Percentiles rank a stretch among this genome's conserved stretches.
phyloP scores from a whole-genome alignment of 768 basidiomycete genomes.

The Lactifluus rugatus region DNA sequence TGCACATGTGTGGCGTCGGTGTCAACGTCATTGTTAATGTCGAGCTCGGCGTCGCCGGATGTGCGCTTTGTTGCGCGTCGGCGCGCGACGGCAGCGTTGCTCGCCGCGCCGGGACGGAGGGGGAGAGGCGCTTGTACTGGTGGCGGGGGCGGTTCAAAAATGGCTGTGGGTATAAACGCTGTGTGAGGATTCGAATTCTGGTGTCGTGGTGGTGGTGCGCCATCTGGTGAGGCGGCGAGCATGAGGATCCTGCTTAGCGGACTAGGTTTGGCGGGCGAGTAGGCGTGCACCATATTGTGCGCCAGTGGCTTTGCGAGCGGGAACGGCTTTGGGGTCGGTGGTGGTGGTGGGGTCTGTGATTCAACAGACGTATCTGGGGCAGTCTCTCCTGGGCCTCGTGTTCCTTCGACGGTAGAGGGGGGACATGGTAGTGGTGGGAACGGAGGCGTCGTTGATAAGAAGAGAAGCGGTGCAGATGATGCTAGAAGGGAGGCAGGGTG shows the following conservation, averaged over 20 bases:
- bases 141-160: slow-evolving; percentile 3
- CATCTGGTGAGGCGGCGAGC: slow-evolving; percentile 52
- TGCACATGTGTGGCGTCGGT: background rate
- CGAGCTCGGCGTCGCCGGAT: slow-evolving; percentile 11
- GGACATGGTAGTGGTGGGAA: background rate
- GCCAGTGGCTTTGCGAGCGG: slow-evolving; percentile 65
- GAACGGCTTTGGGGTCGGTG: slow-evolving; percentile 39
- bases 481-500: slow-evolving; percentile 32
- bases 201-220: slow-evolving; percentile 17
- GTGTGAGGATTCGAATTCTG: background rate
- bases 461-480: slow-evolving; percentile 1
- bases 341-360: slow-evolving; percentile 25
- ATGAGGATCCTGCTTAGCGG: slow-evolving; percentile 72
- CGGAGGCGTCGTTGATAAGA: slow-evolving; percentile 11
- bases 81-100: slow-evolving; percentile 12
- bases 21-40: slow-evolving; percentile 8
- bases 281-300: slow-evolving; percentile 65
- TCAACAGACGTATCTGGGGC: background rate
- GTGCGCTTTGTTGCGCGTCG: slow-evolving; percentile 14
- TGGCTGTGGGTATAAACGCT: background rate
- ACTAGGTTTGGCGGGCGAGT: slow-evolving; percentile 72
- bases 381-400: slow-evolving; percentile 11
- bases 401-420: background rate
- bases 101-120: slow-evolving; percentile 5
- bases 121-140: slow-evolving; percentile 3